Evolutionary conservation across 306 rosid species (phyloP).

Genomic region (Cicer judaicum): DNA sequence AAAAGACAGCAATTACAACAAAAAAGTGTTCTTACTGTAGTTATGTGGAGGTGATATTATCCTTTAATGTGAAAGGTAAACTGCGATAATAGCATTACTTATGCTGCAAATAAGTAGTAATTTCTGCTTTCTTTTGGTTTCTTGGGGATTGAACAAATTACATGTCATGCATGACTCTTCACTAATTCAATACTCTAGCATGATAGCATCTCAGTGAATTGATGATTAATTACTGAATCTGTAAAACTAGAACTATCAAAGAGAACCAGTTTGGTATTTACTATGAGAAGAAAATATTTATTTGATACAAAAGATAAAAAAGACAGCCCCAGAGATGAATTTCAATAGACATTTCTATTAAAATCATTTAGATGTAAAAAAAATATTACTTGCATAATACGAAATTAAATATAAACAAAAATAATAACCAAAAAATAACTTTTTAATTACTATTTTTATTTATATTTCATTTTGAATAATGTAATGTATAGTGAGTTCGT

Average conservation of each 20-base stretch:
- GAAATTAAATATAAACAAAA: no score
- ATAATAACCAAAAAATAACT: no score
- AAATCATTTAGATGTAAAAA: constrained; percentile 8
- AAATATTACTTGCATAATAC: neutral
- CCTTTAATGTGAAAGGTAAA: constrained; percentile 39
- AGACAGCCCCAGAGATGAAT: neutral
- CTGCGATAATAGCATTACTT: constrained; percentile 31
- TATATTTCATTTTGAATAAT: no score
- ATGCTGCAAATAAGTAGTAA: constrained; percentile 21
- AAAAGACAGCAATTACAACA: constrained; percentile 47
- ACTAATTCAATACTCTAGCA: neutral
- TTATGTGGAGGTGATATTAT: constrained; percentile 28
- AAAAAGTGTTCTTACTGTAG: constrained; percentile 35
- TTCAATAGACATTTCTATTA: neutral
- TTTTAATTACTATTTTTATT: no score
- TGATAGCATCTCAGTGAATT: no score
- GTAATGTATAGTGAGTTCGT: no score
- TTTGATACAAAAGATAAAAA: neutral
- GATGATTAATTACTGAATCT: no score
- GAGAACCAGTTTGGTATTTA: neutral
- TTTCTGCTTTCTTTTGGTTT: constrained; percentile 39
- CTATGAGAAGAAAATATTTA: neutral
- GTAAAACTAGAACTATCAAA: neutral
- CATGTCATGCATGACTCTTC: constrained; percentile 25
- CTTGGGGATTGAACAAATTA: constrained; percentile 30